Evolutionary conservation across 2,329 filamentous ascomycete species (phyloP).

Genomic region (Nothomitra cinnamomea): DNA sequence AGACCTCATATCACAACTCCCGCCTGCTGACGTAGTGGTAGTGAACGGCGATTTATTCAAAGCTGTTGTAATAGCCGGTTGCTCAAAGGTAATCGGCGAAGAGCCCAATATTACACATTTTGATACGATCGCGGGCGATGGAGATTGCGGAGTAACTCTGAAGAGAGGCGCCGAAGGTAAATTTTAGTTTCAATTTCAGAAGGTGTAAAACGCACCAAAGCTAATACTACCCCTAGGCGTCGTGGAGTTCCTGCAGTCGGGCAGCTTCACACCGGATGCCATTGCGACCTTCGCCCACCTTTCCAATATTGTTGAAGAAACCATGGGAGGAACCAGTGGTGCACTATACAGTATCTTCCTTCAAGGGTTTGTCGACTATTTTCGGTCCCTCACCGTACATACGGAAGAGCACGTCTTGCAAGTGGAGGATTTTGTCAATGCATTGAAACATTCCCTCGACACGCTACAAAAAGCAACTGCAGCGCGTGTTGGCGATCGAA

Average conservation of each 20-base stretch:
- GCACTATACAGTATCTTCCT: conserved; percentile 69
- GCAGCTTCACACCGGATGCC: conserved; percentile 35
- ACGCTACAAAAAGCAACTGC: conserved; percentile 73
- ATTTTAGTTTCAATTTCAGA: too few species aligned
- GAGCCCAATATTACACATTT: conserved; percentile 50
- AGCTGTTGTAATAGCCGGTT: conserved; percentile 34
- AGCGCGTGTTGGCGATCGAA: conserved; percentile 75
- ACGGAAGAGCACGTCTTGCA: conserved; percentile 26
- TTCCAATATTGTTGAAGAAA: conserved; percentile 45
- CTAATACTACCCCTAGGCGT: not conserved
- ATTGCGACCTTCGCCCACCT: conserved; percentile 43
- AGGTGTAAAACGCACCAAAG: conserved; percentile 17
- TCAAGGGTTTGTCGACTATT: conserved; percentile 61
- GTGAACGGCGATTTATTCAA: conserved; percentile 35
- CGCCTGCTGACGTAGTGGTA: conserved; percentile 12
- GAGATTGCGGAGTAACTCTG: conserved; percentile 75
- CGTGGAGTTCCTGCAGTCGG: conserved; percentile 22
- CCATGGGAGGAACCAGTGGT: conserved; percentile 62
- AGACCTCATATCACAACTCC: too few species aligned
- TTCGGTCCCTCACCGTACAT: conserved; percentile 30
- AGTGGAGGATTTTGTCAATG: conserved; percentile 40
- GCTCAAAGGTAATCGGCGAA: conserved; percentile 44
- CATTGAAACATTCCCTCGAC: conserved; percentile 52
- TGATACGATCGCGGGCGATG: conserved; percentile 74
- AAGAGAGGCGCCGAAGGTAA: conserved; percentile 69